These are phyloP conservation scores for Pecoramyces ruminantium DNA, from an alignment of 192 early-diverging fungal genomes.

Conservation along the genomic window DNA sequence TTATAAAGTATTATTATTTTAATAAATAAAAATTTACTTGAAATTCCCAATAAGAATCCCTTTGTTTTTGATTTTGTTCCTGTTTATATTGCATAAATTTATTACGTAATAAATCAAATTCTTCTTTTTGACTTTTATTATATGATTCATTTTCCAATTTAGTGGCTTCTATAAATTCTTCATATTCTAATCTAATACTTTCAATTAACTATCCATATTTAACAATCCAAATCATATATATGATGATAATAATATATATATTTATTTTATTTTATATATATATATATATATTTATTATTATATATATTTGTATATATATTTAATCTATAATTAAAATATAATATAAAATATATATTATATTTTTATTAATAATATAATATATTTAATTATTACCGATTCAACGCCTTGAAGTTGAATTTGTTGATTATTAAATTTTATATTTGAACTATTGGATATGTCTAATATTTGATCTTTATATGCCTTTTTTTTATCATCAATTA, in stretches of 20 bases:
- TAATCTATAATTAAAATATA: too few species aligned
- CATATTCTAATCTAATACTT: conserved; percentile 33
- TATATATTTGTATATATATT: too few species aligned
- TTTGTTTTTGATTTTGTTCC: conserved; percentile 29
- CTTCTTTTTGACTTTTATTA: conserved; percentile 14
- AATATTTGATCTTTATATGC: conserved; percentile 18
- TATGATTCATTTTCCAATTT: conserved; percentile 37
- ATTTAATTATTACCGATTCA: conserved; percentile 25
- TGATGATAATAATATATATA: neutral
- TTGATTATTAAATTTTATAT: conserved; percentile 29
- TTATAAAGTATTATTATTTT: too few species aligned
- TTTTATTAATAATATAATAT: too few species aligned
- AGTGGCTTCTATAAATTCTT: conserved; percentile 37
- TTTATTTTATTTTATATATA: too few species aligned
- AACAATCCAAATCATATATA: neutral
- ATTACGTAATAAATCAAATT: conserved; percentile 22
- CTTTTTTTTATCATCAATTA: conserved; percentile 8
- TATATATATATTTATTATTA: too few species aligned
- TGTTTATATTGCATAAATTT: conserved; percentile 25
- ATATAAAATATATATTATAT: too few species aligned
- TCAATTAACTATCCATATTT: conserved; percentile 22
- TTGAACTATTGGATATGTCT: conserved; percentile 28
- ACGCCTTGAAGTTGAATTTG: conserved; percentile 42
- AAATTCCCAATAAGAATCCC: conserved; percentile 30
- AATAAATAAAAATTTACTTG: conserved; percentile 6